Evolutionary conservation across 257 asterid genomes (phyloP).

Genomic region (Plectranthus barbatus): DNA sequence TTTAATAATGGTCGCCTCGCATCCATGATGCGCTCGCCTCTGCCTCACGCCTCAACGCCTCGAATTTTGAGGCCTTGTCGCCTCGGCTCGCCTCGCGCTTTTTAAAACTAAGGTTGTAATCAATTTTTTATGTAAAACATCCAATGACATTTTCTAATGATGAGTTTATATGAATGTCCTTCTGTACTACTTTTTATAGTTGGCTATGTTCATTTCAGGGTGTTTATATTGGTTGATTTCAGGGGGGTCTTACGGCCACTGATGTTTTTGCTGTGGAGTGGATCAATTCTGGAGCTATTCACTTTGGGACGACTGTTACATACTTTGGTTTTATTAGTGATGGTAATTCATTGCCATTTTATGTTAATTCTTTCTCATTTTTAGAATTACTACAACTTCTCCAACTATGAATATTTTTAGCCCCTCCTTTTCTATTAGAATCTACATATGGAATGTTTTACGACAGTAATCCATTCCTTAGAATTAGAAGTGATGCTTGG

Average conservation of each 20-base stretch:
- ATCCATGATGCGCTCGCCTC: too few species aligned
- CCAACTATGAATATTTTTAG: background rate
- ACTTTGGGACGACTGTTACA: slow-evolving; percentile 85
- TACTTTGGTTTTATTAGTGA: slow-evolving; percentile 94
- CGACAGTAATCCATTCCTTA: background rate
- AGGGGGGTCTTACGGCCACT: slow-evolving; percentile 97
- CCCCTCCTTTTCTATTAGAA: background rate
- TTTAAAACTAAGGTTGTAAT: too few species aligned
- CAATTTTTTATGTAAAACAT: background rate
- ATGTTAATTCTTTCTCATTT: slow-evolving; percentile 2
- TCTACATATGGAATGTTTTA: background rate
- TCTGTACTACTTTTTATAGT: background rate
- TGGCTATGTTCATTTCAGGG: slow-evolving; percentile 11
- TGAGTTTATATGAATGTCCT: background rate
- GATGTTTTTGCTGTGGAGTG: slow-evolving; percentile 99
- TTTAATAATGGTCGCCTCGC: too few species aligned
- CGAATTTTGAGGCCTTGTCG: too few species aligned
- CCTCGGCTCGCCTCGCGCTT: too few species aligned
- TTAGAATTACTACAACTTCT: background rate
- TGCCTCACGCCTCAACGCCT: too few species aligned
- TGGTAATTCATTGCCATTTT: slow-evolving; percentile 39
- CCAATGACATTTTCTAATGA: background rate
- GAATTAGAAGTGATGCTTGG: background rate
- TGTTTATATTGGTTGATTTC: slow-evolving; percentile 21
- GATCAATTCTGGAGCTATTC: slow-evolving; percentile 87